Percentiles rank a stretch among this genome's conserved stretches.
Conservation (phyloP, 371 early-diverging fungal species). For the Mucor irregularis region DNA sequence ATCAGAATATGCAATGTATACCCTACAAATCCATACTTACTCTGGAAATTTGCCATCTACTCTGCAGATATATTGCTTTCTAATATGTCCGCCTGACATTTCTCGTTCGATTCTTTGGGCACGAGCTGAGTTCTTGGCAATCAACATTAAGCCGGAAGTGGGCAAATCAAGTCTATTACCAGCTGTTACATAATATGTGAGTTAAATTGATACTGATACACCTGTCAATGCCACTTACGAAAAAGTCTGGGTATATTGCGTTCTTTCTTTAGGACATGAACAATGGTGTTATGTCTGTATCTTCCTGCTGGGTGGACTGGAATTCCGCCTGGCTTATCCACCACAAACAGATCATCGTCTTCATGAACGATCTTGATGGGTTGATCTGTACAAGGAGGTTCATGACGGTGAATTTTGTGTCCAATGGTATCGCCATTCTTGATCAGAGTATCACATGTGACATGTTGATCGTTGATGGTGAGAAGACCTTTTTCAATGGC, state of each 20-base stretch:
- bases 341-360: conserved; percentile 72
- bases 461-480: conserved; percentile 72
- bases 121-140: conserved; percentile 63
- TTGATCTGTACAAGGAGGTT: conserved; percentile 82
- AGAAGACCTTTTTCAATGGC: conserved; percentile 83
- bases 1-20: no score
- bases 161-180: conserved; percentile 91
- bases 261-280: conserved; percentile 75
- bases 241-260: conserved; percentile 63
- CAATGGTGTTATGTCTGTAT: conserved; percentile 79
- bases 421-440: conserved; percentile 76
- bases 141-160: conserved; percentile 89
- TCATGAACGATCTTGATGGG: conserved; percentile 65
- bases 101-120: conserved; percentile 71
- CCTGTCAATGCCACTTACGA: conserved; percentile 56
- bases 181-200: no score
- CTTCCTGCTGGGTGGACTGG: conserved; percentile 90
- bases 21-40: conserved; percentile 31
- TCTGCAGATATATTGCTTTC: conserved; percentile 88
- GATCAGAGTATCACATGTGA: conserved; percentile 53
- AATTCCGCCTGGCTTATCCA: conserved; percentile 90
- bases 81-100: conserved; percentile 67
- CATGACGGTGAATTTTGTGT: conserved; percentile 91
- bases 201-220: not conserved
- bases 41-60: conserved; percentile 89